Evolutionary conservation across 2,329 filamentous ascomycete genomes (phyloP), one percentile per base, ranked within the genome.

Genomic region (Leptographium wingfieldii): DNA sequence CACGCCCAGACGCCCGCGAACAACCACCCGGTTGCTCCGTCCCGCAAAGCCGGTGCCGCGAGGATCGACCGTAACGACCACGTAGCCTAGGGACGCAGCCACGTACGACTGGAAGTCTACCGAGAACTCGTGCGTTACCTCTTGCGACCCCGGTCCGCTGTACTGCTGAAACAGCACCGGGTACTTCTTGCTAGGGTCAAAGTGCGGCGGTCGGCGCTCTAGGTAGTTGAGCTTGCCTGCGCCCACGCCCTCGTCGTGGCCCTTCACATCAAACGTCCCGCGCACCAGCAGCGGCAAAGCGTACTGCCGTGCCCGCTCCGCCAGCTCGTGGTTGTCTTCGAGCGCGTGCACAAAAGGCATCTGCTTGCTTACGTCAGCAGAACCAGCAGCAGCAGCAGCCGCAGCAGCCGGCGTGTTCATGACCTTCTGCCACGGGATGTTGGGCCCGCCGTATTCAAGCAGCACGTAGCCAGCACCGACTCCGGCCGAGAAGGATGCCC

Each of bases 151-250:
- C 0, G 94, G 94, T 0, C 94, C 94, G 29, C 90, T 92, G 75
- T 99, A 99, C 61, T 96, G 86, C 68, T 89, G 87, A 78, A 99
- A 99, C 5, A 99, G 81, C 1, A 99, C 91, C 0, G 94, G 94
- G 67, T 99, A 97, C 69, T 88, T 85, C 73, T 88, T 92, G 67
- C 84, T 85, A 22, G 83, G 77, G 70, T 91, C 82, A 69, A 97
- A 99, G 72, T 96, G 87, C 1, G 92, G 88, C 6, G 94, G 94
- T 0, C 90, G 87, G 35, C 91, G 87, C 73, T 99, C 94, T 16
- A 97, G 76, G 66, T 82, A 84, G 72, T 84, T 83, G 66, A 84
- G 75, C 22, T 85, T 81, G 66, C 88, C 86, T 10, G 57, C 54
- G 38, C 86, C 88, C 63, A 43, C 25, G 38, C 40, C 27, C 40